These are phyloP conservation scores for Neonectria magnoliae DNA, from an alignment of 2,329 filamentous ascomycete species.

Conservation along the genomic window DNA sequence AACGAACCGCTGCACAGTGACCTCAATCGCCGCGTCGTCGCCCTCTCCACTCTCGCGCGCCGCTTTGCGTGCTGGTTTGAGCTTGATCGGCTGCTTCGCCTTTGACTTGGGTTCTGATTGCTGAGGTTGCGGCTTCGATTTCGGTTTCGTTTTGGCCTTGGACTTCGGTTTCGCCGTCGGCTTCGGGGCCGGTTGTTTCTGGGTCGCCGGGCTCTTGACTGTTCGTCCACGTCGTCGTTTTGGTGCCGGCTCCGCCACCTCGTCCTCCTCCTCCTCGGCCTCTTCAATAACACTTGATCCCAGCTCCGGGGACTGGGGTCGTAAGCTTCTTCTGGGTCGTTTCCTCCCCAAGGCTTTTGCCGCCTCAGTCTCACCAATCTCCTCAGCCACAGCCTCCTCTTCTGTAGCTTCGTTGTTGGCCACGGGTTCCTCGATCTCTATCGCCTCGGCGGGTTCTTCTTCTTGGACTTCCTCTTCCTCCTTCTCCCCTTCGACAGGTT, in stretches of 20 bases:
- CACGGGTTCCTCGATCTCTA: slow-evolving; percentile 29
- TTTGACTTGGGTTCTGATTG: slow-evolving; percentile 34
- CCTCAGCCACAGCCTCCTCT: slow-evolving; percentile 50
- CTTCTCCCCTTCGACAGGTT: slow-evolving; percentile 7
- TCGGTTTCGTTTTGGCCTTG: slow-evolving; percentile 31
- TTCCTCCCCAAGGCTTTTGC: slow-evolving; percentile 56
- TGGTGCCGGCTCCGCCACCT: slow-evolving; percentile 46
- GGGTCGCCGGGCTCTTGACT: slow-evolving; percentile 54
- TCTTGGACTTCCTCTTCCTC: slow-evolving; percentile 2
- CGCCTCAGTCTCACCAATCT: slow-evolving; percentile 55
- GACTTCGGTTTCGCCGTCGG: slow-evolving; percentile 28
- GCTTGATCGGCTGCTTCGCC: slow-evolving; percentile 33
- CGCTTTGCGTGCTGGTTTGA: slow-evolving; percentile 34
- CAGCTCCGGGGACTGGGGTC: slow-evolving; percentile 54
- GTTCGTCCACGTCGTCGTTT: slow-evolving; percentile 51
- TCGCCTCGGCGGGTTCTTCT: slow-evolving; percentile 15
- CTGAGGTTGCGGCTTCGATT: slow-evolving; percentile 24
- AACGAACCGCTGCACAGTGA: slow-evolving; percentile 69
- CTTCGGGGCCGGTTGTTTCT: slow-evolving; percentile 50
- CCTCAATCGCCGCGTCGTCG: slow-evolving; percentile 54
- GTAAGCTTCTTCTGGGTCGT: slow-evolving; percentile 51
- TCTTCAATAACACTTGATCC: slow-evolving; percentile 49
- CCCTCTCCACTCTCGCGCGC: slow-evolving; percentile 19
- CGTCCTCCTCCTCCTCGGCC: slow-evolving; percentile 37
- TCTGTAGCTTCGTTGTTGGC: slow-evolving; percentile 34